Percentiles rank a stretch among this genome's conserved stretches.
Conservation (phyloP, 1,284 basidiomycete species). For the Mycocalia duriaeana region DNA sequence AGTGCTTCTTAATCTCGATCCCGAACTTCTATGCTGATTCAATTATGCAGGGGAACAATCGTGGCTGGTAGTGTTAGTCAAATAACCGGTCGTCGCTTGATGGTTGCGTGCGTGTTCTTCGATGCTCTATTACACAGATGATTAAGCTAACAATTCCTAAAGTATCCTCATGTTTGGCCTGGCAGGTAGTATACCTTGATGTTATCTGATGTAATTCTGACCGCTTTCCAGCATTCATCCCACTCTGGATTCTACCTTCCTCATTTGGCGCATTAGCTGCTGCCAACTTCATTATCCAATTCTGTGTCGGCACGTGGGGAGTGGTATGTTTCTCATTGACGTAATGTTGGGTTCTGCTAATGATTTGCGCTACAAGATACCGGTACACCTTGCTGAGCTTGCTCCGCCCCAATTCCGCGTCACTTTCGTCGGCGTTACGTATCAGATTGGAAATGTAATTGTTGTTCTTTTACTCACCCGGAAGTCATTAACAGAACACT, state of each 20-base stretch:
- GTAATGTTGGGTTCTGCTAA: not conserved
- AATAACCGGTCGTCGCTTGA: slow-evolving; percentile 83
- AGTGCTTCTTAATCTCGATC: no score
- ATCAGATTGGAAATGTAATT: slow-evolving; percentile 72
- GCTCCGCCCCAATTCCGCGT: slow-evolving; percentile 91
- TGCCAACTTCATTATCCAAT: slow-evolving; percentile 83
- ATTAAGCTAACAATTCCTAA: no score
- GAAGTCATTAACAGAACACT: slow-evolving; percentile 9
- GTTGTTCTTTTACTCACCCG: not conserved
- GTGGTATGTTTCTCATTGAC: slow-evolving; percentile 41
- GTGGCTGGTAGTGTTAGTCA: slow-evolving; percentile 80
- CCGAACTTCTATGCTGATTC: no score
- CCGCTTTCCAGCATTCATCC: slow-evolving; percentile 69
- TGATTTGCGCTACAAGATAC: slow-evolving; percentile 45
- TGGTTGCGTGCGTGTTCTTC: slow-evolving; percentile 60
- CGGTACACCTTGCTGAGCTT: slow-evolving; percentile 86
- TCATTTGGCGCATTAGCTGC: slow-evolving; percentile 63
- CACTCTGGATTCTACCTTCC: slow-evolving; percentile 81
- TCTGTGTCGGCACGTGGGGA: slow-evolving; percentile 82
- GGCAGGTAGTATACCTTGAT: no score
- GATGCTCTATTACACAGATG: no score
- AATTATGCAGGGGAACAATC: slow-evolving; percentile 53
- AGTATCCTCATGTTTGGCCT: no score
- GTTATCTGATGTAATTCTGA: no score
- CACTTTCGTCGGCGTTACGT: slow-evolving; percentile 88